phyloP scores from a whole-genome alignment of 495 filamentous ascomycete genomes.

The Chaetomidium leptoderma region DNA sequence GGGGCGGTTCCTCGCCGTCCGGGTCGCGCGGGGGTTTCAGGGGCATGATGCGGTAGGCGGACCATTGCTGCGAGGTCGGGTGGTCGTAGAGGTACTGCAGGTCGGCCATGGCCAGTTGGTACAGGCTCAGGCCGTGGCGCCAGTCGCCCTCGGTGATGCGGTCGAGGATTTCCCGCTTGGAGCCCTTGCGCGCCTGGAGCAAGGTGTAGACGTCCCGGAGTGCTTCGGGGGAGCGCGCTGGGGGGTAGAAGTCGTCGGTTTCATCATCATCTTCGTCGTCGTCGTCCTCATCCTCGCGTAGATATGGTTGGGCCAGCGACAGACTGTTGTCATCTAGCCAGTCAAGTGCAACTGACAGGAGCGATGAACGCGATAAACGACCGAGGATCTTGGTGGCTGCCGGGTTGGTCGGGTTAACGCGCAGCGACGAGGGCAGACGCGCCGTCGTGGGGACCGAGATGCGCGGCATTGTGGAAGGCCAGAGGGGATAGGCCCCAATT shows the following conservation, averaged over 20 bases:
- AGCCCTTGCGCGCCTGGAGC: conserved; percentile 55
- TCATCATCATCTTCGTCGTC: conserved; percentile 43
- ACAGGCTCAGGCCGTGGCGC: conserved; percentile 69
- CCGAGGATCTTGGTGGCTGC: conserved; percentile 60
- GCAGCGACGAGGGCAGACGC: conserved; percentile 48
- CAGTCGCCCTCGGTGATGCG: conserved; percentile 78
- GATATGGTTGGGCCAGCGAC: conserved; percentile 51
- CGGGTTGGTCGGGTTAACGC: conserved; percentile 59
- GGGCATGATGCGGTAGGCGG: conserved; percentile 57
- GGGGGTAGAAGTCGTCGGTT: conserved; percentile 54
- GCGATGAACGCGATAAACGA: conserved; percentile 64
- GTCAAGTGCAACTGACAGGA: conserved; percentile 63
- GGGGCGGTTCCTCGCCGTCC: conserved; percentile 22
- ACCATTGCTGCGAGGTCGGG: conserved; percentile 68
- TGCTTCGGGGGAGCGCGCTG: conserved; percentile 57
- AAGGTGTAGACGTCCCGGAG: conserved; percentile 58
- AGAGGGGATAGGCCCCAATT: too few relatives aligned
- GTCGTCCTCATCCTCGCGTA: conserved; percentile 36
- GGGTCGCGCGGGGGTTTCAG: conserved; percentile 38
- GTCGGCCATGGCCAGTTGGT: conserved; percentile 77
- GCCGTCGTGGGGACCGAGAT: conserved; percentile 45
- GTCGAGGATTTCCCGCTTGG: conserved; percentile 69
- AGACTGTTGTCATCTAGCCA: conserved; percentile 68
- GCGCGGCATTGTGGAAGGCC: conserved; percentile 40
- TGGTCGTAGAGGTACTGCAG: conserved; percentile 74